These are phyloP conservation scores for Ophiocordyceps camponoti-leonardi DNA, from an alignment of 2,329 filamentous ascomycete species.

Conservation along the genomic window DNA sequence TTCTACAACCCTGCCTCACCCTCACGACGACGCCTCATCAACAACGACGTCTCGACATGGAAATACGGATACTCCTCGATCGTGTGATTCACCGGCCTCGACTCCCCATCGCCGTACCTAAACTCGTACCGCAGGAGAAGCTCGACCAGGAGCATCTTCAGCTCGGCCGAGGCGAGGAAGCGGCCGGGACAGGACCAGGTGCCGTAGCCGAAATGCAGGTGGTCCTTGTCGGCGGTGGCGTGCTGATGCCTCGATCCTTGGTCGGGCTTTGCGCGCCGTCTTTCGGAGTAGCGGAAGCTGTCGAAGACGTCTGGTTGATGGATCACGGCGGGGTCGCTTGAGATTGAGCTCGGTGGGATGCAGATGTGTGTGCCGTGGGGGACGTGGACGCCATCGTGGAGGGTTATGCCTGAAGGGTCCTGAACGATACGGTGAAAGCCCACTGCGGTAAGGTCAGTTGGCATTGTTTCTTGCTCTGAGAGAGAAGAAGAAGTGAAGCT, in stretches of 20 bases:
- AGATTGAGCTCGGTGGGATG: constrained; percentile 1
- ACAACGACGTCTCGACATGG: constrained; percentile 1
- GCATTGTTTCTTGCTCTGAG: not conserved
- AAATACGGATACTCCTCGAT: constrained; percentile 4
- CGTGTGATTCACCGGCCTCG: constrained; percentile 1
- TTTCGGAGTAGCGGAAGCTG: constrained; percentile 3
- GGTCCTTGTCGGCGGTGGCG: constrained; percentile 3
- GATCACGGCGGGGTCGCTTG: constrained; percentile 1
- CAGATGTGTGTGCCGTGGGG: constrained; percentile 2
- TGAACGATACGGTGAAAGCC: constrained; percentile 3
- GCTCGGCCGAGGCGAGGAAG: constrained; percentile 4
- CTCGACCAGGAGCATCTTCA: constrained; percentile 2
- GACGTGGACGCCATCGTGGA: constrained; percentile 3
- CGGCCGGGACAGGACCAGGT: constrained; percentile 4
- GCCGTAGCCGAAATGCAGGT: constrained; percentile 5
- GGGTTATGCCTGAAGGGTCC: constrained; percentile 2
- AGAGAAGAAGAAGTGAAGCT: not conserved
- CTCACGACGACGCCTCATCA: constrained; percentile 2
- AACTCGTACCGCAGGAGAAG: constrained; percentile 3
- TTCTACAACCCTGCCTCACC: not conserved
- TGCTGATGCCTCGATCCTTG: constrained; percentile 3
- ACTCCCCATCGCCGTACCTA: constrained; percentile 1
- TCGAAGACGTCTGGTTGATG: constrained; percentile 1
- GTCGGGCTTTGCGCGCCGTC: not conserved
- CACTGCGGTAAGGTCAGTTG: not conserved